phyloP scores from a whole-genome alignment of 208 protist species.

The Crithidia thermophila region DNA sequence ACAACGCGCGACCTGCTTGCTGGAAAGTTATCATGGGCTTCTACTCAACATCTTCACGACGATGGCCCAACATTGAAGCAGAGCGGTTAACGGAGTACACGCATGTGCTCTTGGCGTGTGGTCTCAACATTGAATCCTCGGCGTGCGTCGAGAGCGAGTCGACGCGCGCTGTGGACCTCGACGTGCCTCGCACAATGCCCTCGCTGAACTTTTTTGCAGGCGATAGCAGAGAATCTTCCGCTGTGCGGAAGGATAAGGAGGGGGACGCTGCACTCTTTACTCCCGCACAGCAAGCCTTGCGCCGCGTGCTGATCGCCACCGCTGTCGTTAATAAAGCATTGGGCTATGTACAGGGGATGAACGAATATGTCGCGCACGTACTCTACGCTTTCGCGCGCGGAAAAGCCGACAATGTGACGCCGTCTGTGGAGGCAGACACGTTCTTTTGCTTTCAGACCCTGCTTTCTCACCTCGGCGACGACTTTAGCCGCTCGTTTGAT shows the following conservation, averaged over 20 bases:
- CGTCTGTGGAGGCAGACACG: slow-evolving; percentile 48
- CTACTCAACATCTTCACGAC: slow-evolving; percentile 30
- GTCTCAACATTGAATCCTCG: slow-evolving; percentile 2
- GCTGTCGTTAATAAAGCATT: slow-evolving; percentile 69
- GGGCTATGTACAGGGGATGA: slow-evolving; percentile 89
- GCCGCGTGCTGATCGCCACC: slow-evolving; percentile 72
- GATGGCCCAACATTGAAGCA: slow-evolving; percentile 42
- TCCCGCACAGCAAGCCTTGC: slow-evolving; percentile 55
- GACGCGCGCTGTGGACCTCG: slow-evolving; percentile 59
- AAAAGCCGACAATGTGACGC: slow-evolving; percentile 31
- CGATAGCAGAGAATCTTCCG: slow-evolving; percentile 4
- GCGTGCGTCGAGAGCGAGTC: slow-evolving; percentile 3
- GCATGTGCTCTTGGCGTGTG: slow-evolving; percentile 19
- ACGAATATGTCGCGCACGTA: slow-evolving; percentile 76
- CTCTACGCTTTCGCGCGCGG: slow-evolving; percentile 69
- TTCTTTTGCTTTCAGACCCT: slow-evolving; percentile 88
- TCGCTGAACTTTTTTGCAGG: slow-evolving; percentile 76
- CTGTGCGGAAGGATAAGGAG: neutral
- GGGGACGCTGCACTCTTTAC: slow-evolving; percentile 1
- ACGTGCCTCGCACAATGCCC: slow-evolving; percentile 85
- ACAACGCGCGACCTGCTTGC: slow-evolving; percentile 35
- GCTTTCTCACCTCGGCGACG: slow-evolving; percentile 66
- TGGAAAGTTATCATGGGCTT: slow-evolving; percentile 87
- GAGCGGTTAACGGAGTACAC: slow-evolving; percentile 17
- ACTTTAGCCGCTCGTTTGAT: slow-evolving; percentile 74